phyloP scores from a whole-genome alignment of 345 rosid species.

The Theobroma cacao region DNA sequence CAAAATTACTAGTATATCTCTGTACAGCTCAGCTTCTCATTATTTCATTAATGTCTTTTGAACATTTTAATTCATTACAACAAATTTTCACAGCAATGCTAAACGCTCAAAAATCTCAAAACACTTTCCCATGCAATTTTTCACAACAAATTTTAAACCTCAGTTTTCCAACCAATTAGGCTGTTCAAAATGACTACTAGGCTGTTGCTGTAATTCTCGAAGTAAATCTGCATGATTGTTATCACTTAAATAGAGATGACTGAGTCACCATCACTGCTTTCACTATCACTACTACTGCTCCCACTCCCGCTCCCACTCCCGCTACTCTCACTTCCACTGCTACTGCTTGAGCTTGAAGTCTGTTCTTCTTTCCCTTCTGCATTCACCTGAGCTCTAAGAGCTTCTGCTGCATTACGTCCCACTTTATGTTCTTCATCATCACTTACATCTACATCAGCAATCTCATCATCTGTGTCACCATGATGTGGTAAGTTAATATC shows the following conservation, averaged over 20 bases:
- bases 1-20: background rate
- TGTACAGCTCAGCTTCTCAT: background rate
- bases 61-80: background rate
- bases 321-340: constrained; percentile 55
- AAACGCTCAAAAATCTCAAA: background rate
- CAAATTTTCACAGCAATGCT: background rate
- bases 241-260: constrained; percentile 29
- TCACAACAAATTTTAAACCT: background rate
- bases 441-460: constrained; percentile 73
- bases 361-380: constrained; percentile 43
- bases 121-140: background rate
- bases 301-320: constrained; percentile 43
- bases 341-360: constrained; percentile 56
- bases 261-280: constrained; percentile 39
- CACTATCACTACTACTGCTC: constrained; percentile 37
- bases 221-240: background rate
- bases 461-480: constrained; percentile 58
- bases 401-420: constrained; percentile 81
- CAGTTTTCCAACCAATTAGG: background rate
- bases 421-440: constrained; percentile 49
- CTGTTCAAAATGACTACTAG: too few relatives aligned
- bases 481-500: constrained; percentile 62
- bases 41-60: background rate
- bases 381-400: constrained; percentile 74
- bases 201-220: background rate